phyloP scores from a whole-genome alignment of 257 asterid genomes.

The Solanum dulcamara region DNA sequence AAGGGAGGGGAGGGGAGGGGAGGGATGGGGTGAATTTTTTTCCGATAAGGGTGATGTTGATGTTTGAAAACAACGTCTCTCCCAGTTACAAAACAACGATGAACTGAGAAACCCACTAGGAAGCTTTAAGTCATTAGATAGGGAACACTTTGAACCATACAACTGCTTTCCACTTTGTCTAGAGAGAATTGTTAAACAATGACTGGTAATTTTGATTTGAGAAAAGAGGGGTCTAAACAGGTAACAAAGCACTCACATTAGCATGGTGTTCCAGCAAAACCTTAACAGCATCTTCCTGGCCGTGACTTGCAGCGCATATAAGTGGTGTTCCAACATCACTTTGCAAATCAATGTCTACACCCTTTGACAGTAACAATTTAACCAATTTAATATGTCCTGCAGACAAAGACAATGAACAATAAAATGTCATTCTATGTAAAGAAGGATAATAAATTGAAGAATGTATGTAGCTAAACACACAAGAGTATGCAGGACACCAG shows the following conservation, averaged over 20 bases:
- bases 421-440: background rate
- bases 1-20: background rate
- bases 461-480: background rate
- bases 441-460: background rate
- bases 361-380: slow-evolving; percentile 47
- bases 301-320: slow-evolving; percentile 92
- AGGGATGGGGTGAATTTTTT: background rate
- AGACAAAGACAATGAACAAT: slow-evolving; percentile 4
- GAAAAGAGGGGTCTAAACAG: background rate
- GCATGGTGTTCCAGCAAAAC: slow-evolving; percentile 69
- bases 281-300: slow-evolving; percentile 66
- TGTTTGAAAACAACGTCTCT: background rate
- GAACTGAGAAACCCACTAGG: background rate
- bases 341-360: slow-evolving; percentile 55
- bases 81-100: background rate
- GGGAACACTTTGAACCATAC: background rate
- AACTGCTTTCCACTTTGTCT: background rate
- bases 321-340: slow-evolving; percentile 92
- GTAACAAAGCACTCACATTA: slow-evolving; percentile 34
- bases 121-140: background rate
- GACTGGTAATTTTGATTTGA: background rate
- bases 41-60: background rate
- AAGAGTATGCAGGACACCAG: background rate
- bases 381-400: slow-evolving; percentile 73
- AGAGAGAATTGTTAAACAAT: background rate